A percentile compares a stretch with the other conserved stretches of the same genome.
Evolutionary conservation across 2,329 filamentous ascomycete species (phyloP).

Genomic region (Arthrobotrys sphaeroides): DNA sequence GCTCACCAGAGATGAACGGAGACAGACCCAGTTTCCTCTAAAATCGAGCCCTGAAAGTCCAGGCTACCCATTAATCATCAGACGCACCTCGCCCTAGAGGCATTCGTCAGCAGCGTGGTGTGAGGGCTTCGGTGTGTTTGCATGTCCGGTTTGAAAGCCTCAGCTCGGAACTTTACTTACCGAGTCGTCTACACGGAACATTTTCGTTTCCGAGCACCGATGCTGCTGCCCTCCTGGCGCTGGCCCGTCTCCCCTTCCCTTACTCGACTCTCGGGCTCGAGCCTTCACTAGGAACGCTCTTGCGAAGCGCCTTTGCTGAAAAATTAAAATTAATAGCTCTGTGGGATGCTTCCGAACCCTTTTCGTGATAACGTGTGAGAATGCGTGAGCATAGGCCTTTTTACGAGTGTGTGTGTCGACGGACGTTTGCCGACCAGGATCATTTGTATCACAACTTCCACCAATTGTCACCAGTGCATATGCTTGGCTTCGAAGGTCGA

Average conservation of each 20-base stretch:
- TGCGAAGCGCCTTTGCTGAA: background rate
- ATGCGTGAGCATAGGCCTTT: background rate
- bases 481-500: background rate
- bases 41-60: slow-evolving; percentile 14
- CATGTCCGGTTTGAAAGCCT: slow-evolving; percentile 23
- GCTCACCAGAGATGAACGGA: slow-evolving; percentile 26
- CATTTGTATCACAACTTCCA: background rate
- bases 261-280: background rate
- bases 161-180: slow-evolving; percentile 46
- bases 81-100: slow-evolving; percentile 43
- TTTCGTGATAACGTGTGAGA: background rate
- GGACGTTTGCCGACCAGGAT: slow-evolving; percentile 6
- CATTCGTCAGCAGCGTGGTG: slow-evolving; percentile 45
- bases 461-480: background rate
- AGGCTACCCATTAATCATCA: slow-evolving; percentile 50
- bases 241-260: background rate
- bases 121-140: slow-evolving; percentile 38
- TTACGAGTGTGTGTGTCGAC: background rate
- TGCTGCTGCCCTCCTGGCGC: slow-evolving; percentile 2
- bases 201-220: slow-evolving; percentile 51
- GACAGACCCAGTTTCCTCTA: slow-evolving; percentile 19
- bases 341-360: slow-evolving; percentile 2
- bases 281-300: background rate
- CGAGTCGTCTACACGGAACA: slow-evolving; percentile 35
- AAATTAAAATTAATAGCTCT: background rate